Evolutionary conservation across 345 rosid species (phyloP).

Genomic region (Erodium maritimum): DNA sequence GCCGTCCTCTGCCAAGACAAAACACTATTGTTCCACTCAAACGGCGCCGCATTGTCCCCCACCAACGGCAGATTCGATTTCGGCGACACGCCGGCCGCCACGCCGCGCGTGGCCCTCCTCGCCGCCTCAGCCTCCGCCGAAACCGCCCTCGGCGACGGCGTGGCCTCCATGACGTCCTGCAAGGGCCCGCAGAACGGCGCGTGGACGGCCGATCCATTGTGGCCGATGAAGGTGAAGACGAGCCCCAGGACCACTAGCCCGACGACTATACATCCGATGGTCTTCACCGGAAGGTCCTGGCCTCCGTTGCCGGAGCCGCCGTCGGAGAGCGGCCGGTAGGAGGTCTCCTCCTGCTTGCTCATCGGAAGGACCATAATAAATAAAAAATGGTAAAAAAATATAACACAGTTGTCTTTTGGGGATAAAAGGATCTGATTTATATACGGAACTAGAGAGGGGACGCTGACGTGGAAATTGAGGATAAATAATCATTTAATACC

Average conservation of each 20-base stretch:
- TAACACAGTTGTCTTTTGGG: no score
- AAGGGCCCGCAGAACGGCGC: not conserved
- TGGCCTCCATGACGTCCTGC: not conserved
- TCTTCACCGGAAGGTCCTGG: conserved; percentile 19
- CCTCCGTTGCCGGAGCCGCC: not conserved
- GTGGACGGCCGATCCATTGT: not conserved
- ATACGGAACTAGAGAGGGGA: no score
- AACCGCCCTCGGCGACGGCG: not conserved
- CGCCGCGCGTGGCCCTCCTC: conserved; percentile 30
- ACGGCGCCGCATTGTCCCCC: conserved; percentile 16
- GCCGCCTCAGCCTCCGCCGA: conserved; percentile 1
- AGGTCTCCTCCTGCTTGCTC: not conserved
- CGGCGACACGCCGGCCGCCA: conserved; percentile 60
- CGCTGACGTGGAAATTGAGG: no score
- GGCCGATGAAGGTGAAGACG: conserved; percentile 14
- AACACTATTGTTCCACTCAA: conserved; percentile 68
- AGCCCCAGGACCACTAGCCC: conserved; percentile 27
- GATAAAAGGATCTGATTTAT: no score
- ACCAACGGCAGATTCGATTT: conserved; percentile 28
- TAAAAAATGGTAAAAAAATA: no score
- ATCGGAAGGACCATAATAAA: not conserved
- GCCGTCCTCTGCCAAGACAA: conserved; percentile 89
- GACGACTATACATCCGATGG: conserved; percentile 10
- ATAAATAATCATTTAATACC: no score
- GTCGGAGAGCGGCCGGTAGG: not conserved